A percentile compares a stretch with the other conserved stretches of the same genome.
Evolutionary conservation across 164 flowering plant species (phyloP).

Genomic region (Cinnamomum chago): DNA sequence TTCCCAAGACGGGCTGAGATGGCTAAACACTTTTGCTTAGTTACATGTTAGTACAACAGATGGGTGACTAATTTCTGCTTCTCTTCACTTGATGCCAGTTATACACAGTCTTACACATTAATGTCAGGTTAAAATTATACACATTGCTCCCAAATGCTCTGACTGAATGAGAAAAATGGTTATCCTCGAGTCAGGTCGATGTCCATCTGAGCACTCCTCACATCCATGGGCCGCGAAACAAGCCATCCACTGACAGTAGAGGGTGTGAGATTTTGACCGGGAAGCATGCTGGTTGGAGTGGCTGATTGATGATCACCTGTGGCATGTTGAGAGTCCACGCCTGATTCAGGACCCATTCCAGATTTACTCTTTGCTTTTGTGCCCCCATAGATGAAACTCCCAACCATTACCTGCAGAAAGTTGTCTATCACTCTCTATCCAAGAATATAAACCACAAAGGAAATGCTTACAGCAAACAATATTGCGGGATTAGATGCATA

Average conservation of each 20-base stretch:
- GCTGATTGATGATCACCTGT: constrained; percentile 34
- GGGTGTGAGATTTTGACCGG: constrained; percentile 31
- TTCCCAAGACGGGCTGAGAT: neutral
- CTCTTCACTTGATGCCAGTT: neutral
- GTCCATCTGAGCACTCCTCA: constrained; percentile 48
- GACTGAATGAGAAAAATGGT: constrained; percentile 11
- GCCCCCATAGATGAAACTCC: constrained; percentile 42
- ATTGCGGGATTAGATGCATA: neutral
- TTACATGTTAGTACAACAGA: constrained; percentile 24
- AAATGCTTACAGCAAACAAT: too few relatives aligned
- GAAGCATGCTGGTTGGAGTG: constrained; percentile 25
- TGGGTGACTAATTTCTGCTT: neutral
- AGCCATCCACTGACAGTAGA: constrained; percentile 44
- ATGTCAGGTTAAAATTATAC: constrained; percentile 32
- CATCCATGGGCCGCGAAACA: constrained; percentile 42
- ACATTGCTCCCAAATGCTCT: constrained; percentile 16
- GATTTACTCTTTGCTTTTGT: constrained; percentile 42
- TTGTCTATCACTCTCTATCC: neutral
- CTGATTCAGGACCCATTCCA: constrained; percentile 22
- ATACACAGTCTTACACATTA: too few relatives aligned
- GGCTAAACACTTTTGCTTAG: constrained; percentile 2
- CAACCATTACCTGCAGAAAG: constrained; percentile 62
- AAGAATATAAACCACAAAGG: neutral
- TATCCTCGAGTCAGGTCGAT: constrained; percentile 77
- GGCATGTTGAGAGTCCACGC: constrained; percentile 24